Base-by-base conservation (phyloP, 768 basidiomycete genomes). In the Suillus discolor region DNA sequence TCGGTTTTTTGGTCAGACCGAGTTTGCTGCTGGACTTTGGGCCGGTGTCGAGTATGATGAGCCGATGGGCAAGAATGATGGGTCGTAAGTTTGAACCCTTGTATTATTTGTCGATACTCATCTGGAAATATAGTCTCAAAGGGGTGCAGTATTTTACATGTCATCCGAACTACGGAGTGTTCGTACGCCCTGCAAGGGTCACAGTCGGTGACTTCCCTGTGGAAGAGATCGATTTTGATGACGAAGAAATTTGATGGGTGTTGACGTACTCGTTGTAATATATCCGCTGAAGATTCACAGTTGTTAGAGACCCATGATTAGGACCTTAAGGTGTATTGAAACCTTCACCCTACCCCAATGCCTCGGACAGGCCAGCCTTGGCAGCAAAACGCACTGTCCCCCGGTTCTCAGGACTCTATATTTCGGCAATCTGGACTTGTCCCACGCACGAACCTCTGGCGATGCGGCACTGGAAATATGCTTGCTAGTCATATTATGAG, bases 11-110 rank as follows among this genome's bases (percentile, higher is more conserved):
- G 97, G 97, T 0, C 75, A 80, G 44, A 94, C 96, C 0, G 82
- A 84, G 64, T 97, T 98, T 72, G 85, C 83, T 65, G 73, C 77
- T 4, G 87, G 90, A 0, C 77, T 87, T 0, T 99, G 96, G 96
- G 85, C 98, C 1, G 97, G 97, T 0, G 82, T 99, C 23, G 94
- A 97, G 75, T 93, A 96, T 72, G 97, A 99, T 73, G 97, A 99
- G 71, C 96, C 97, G 4, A 83, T 94, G 31, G 97, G 97, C 12
- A 98, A 96, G 80, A 96, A 96, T 67, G 92, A 98, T 75, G 97
- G 97, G 70, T 89, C 89, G 96, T 97, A 74, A 79, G 95, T 88
- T 11, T 18, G 31, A 5, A 45, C 47, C 49, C 51, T 64, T 61
- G 23, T 3, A 47, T 20, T n/a, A 20, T 61, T 61, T 63, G 59